Base-by-base conservation (phyloP, 768 basidiomycete species). In the Tubosaeta sp. region DNA sequence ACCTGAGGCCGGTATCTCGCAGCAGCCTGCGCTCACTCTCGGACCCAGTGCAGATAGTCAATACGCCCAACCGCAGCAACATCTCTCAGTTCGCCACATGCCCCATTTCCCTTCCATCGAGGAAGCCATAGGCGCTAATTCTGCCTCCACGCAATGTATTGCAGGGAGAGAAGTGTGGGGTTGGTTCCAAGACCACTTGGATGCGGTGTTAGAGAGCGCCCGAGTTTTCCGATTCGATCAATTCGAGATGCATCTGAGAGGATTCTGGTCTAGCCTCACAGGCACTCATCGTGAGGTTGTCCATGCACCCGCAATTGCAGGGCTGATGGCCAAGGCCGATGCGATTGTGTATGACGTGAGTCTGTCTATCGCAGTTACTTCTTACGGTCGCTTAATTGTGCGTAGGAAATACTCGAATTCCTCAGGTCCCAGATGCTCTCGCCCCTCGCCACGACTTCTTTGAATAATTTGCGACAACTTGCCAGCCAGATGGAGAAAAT, bases 401-500 rank as follows among this genome's bases (percentile, higher is more conserved):
- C 59, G 31, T 62, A 92, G 88, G 90, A 91, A 83, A 89, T 92
- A 58, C 75, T 95, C 45, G 90, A 94, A 66, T 79, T 84, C 49
- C 75, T 96, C 59, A 81, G 90, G 42, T 83, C 83, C 3, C 90
- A 91, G 66, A 88, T 93, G 81, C 77, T 92, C 38, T 85, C 86
- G 8, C 80, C 87, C 14, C 83, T 94, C 40, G 73, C 87, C 1
- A 70, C 86, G 2, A 59, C 80, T 38, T 82, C 88, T 3, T 67
- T 93, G 44, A 78, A 79, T 12, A 86, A 79, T 61, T 74, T 94
- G 49, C 84, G 89, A 32, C 85, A 87, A 63, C 74, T 94, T 48
- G 90, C 92, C 12, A 81, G 88, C 62, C 91, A 92, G 73, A 91
- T 94, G 89, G 91, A 94, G 64, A 91, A 90, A 68, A 87, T 92